Evolutionary conservation across 139 green algal genomes (phyloP).

Genomic region (Tetraselmis striata): DNA sequence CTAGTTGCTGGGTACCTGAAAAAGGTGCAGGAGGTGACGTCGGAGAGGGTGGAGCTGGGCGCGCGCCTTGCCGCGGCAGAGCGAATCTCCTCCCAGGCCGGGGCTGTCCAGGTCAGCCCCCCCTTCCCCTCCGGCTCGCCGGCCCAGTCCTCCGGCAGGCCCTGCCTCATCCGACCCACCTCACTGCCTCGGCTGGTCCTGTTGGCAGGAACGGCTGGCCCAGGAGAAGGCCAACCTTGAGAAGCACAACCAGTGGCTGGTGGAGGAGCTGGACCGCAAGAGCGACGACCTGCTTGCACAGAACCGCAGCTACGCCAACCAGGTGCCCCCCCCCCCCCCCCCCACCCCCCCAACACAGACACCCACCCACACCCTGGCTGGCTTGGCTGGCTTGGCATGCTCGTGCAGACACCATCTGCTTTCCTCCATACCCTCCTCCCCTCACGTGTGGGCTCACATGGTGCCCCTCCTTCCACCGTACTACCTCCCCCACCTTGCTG

Average conservation of each 20-base stretch:
- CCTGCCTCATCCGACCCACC: too few relatives aligned
- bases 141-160: too few relatives aligned
- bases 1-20: neutral
- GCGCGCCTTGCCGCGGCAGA: neutral
- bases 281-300: constrained; percentile 24
- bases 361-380: too few relatives aligned
- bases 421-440: neutral
- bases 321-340: neutral
- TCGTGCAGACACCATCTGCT: neutral
- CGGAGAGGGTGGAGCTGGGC: neutral
- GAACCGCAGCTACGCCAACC: constrained; percentile 22
- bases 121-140: too few relatives aligned
- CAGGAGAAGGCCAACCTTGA: constrained; percentile 48
- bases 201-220: constrained; percentile 22
- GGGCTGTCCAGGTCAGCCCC: neutral
- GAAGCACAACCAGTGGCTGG: constrained; percentile 37
- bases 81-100: neutral
- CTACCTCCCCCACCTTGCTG: too few relatives aligned
- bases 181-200: too few relatives aligned
- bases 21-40: constrained; percentile 1
- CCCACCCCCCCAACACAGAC: too few relatives aligned
- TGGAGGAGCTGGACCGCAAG: constrained; percentile 35
- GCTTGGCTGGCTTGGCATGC: neutral
- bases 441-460: neutral
- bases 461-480: neutral